phyloP scores from a whole-genome alignment of 371 early-diverging fungal genomes.

The Mortierella sp. region DNA sequence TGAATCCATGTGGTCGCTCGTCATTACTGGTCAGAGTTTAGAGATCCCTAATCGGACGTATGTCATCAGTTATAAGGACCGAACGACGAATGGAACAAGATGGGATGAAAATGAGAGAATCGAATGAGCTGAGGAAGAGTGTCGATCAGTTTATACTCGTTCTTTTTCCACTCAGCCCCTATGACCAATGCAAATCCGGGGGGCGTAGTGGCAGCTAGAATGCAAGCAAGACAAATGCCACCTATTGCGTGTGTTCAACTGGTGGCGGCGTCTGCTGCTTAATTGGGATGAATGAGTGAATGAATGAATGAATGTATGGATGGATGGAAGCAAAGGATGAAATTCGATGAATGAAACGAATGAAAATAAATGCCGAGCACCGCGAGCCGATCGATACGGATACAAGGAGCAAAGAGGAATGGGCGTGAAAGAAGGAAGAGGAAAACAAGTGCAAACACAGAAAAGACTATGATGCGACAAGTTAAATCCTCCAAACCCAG shows the following conservation, averaged over 20 bases:
- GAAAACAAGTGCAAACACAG: slow-evolving; percentile 4
- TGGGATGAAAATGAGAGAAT: slow-evolving; percentile 8
- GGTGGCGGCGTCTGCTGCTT: background rate
- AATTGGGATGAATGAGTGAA: slow-evolving; percentile 4
- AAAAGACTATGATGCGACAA: background rate
- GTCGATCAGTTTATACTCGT: background rate
- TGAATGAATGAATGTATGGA: background rate
- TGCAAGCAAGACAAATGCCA: background rate
- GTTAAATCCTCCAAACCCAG: slow-evolving; percentile 9
- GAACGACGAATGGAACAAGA: slow-evolving; percentile 1
- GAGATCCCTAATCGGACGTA: background rate
- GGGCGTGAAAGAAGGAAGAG: background rate
- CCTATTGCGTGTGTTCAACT: background rate
- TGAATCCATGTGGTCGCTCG: slow-evolving; percentile 24
- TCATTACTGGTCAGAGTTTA: slow-evolving; percentile 15
- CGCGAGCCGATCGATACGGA: background rate
- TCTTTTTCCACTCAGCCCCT: background rate
- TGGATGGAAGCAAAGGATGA: background rate
- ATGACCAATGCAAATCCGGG: background rate
- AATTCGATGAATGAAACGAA: background rate
- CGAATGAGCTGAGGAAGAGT: background rate
- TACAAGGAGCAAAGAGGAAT: background rate
- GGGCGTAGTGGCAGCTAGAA: background rate
- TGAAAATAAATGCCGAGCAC: background rate
- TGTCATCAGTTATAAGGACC: background rate